Evolutionary conservation across 1,139 yeast species (phyloP).

Genomic region (Kazachstania sp.): DNA sequence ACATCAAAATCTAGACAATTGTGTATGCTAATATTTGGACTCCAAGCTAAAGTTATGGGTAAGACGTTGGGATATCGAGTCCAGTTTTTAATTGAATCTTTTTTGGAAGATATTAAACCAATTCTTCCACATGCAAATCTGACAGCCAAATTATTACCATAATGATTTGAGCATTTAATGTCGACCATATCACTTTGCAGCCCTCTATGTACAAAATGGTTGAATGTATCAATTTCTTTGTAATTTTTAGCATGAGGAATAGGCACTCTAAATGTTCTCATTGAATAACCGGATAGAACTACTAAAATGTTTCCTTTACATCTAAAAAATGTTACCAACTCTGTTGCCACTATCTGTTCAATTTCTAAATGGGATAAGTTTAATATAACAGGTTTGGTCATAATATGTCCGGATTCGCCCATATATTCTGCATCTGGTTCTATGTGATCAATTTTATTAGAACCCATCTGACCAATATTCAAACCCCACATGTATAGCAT

Average conservation of each 20-base stretch:
- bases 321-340: constrained; percentile 60
- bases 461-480: constrained; percentile 81
- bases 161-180: constrained; percentile 25
- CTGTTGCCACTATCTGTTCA: constrained; percentile 56
- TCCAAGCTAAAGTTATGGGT: constrained; percentile 31
- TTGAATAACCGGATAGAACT: constrained; percentile 51
- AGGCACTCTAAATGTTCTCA: constrained; percentile 42
- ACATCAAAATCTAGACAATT: constrained; percentile 54
- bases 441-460: constrained; percentile 19
- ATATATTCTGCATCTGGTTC: constrained; percentile 15
- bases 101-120: constrained; percentile 18
- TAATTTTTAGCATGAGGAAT: constrained; percentile 21
- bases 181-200: constrained; percentile 21
- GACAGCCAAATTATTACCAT: constrained; percentile 26
- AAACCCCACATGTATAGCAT: constrained; percentile 69
- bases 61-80: constrained; percentile 19
- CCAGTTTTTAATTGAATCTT: constrained; percentile 21
- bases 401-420: constrained; percentile 17
- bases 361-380: constrained; percentile 32
- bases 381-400: constrained; percentile 15
- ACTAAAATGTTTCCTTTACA: constrained; percentile 54
- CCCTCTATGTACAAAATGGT: constrained; percentile 22
- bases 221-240: constrained; percentile 21
- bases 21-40: constrained; percentile 21
- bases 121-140: constrained; percentile 27